phyloP scores from a whole-genome alignment of 2,329 filamentous ascomycete species.

The Cordyceps farinosa region DNA sequence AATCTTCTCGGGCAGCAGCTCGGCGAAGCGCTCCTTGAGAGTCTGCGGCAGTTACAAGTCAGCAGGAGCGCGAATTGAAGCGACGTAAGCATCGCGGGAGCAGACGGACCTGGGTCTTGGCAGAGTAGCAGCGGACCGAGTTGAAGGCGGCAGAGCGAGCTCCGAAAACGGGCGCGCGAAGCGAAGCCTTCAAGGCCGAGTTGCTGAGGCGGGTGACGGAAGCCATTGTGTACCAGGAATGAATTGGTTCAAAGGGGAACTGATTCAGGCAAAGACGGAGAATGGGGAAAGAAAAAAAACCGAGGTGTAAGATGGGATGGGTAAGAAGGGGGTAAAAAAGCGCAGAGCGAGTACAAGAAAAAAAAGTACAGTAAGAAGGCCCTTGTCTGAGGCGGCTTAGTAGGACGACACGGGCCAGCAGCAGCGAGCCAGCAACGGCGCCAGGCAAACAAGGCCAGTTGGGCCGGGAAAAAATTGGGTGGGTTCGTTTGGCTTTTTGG shows the following conservation, averaged over 20 bases:
- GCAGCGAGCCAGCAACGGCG: background rate
- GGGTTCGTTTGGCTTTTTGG: background rate
- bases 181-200: conserved; percentile 74
- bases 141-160: conserved; percentile 72
- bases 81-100: background rate
- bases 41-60: conserved; percentile 53
- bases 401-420: conserved; percentile 5
- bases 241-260: conserved; percentile 17
- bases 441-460: background rate
- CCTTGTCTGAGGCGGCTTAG: conserved; percentile 5
- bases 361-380: conserved; percentile 1
- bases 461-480: conserved; percentile 5
- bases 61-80: conserved; percentile 4
- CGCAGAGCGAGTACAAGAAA: conserved; percentile 17
- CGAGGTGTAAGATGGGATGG: conserved; percentile 25
- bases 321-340: conserved; percentile 22
- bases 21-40: conserved; percentile 97
- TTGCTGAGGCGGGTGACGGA: conserved; percentile 77
- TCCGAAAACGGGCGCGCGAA: conserved; percentile 64
- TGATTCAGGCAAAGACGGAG: conserved; percentile 25
- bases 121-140: conserved; percentile 85
- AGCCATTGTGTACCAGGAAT: conserved; percentile 61
- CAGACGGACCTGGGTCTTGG: conserved; percentile 75
- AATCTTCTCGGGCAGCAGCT: conserved; percentile 91
- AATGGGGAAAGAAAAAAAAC: conserved; percentile 26